A percentile compares a stretch with the other conserved stretches of the same genome.
phyloP scores from a whole-genome alignment of 352 stramenopile genomes.

The Pythium vanterpoolii region DNA sequence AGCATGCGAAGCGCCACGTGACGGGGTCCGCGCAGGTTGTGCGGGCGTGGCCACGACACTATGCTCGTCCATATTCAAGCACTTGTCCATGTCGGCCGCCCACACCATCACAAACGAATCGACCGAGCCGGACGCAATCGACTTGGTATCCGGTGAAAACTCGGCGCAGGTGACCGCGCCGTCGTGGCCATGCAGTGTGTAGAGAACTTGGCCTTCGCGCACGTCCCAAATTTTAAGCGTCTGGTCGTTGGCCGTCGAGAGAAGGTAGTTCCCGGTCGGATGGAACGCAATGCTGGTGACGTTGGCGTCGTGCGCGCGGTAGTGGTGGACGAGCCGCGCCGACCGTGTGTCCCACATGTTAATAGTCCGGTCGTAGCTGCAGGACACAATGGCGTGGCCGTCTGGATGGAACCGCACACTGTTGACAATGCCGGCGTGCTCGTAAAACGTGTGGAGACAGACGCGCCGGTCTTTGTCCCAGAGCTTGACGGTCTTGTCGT shows the following conservation, averaged over 20 bases:
- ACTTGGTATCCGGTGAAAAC: slow-evolving; percentile 68
- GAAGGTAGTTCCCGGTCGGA: slow-evolving; percentile 86
- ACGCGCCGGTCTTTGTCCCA: slow-evolving; percentile 87
- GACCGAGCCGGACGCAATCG: slow-evolving; percentile 65
- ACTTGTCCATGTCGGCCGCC: slow-evolving; percentile 81
- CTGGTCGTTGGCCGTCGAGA: slow-evolving; percentile 87
- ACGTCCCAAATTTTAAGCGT: slow-evolving; percentile 93
- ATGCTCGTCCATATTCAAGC: slow-evolving; percentile 43
- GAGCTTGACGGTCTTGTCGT: slow-evolving; percentile 92
- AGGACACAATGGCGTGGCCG: slow-evolving; percentile 59
- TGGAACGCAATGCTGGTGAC: slow-evolving; percentile 88
- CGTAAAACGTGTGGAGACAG: slow-evolving; percentile 83
- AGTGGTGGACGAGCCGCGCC: slow-evolving; percentile 88
- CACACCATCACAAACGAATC: slow-evolving; percentile 87
- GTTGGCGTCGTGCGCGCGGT: slow-evolving; percentile 82
- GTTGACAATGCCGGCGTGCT: slow-evolving; percentile 84
- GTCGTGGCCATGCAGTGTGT: slow-evolving; percentile 89
- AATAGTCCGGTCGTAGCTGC: slow-evolving; percentile 67
- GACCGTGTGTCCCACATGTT: slow-evolving; percentile 88
- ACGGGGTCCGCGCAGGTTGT: background rate
- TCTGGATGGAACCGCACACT: slow-evolving; percentile 85
- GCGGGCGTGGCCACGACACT: slow-evolving; percentile 20
- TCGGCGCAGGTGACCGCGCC: slow-evolving; percentile 58
- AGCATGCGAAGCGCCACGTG: background rate
- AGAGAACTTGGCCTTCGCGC: slow-evolving; percentile 90